These are phyloP conservation scores for Medicago lupulina DNA, from an alignment of 306 rosid species.

Conservation along the genomic window DNA sequence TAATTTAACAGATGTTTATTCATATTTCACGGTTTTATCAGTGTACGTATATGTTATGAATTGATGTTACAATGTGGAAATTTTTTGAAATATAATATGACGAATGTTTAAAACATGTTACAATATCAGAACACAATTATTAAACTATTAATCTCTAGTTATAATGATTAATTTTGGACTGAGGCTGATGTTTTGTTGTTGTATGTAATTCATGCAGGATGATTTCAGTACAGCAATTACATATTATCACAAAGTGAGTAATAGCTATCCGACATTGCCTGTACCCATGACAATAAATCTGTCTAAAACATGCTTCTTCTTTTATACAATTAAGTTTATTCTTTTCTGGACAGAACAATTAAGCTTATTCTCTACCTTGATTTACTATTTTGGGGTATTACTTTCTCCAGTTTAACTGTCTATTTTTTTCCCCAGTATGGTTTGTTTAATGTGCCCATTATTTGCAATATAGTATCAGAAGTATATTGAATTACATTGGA, in stretches of 20 bases:
- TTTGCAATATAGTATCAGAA: not conserved
- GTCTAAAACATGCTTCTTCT: slow-evolving; percentile 14
- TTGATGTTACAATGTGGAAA: not conserved
- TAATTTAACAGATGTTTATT: not conserved
- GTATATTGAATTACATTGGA: not conserved
- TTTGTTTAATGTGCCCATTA: not conserved
- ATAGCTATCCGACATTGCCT: slow-evolving; percentile 16
- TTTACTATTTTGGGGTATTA: not conserved
- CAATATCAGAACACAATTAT: not conserved
- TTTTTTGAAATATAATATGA: not conserved
- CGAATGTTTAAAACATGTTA: not conserved
- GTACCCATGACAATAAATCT: not conserved
- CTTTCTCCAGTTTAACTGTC: not conserved
- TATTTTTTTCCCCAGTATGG: not conserved
- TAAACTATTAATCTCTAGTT: not conserved
- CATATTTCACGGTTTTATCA: not conserved
- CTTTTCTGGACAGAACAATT: not conserved
- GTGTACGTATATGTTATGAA: not conserved
- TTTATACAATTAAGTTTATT: not conserved
- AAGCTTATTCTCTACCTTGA: not conserved
- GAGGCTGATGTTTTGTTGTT: slow-evolving; percentile 27
- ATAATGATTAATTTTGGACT: slow-evolving; percentile 30
- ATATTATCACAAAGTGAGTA: slow-evolving; percentile 86
- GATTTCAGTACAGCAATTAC: slow-evolving; percentile 74
- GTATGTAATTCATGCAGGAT: slow-evolving; percentile 62